Evolutionary conservation across 768 basidiomycete species (phyloP), one percentile per base, ranked within the genome.

Genomic region (Mycena polygramma): DNA sequence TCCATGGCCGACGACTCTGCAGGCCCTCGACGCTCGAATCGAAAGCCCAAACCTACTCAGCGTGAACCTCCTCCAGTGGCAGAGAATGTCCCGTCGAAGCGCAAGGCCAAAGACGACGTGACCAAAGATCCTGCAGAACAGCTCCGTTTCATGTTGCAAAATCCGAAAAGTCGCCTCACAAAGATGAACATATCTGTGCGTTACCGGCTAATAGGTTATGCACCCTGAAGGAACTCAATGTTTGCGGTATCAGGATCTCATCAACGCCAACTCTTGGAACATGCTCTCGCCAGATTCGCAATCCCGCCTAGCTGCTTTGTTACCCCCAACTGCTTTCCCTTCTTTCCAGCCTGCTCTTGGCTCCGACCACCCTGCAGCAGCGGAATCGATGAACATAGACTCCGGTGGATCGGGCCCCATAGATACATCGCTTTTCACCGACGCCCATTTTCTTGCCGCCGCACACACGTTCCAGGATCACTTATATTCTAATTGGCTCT

Each of bases 391-490:
- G 71, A 67, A 73, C 4, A 69, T 76, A 15, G 76, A 79, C 46
- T 48, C 66, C 11, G 20, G 20, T 4, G 26, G 19, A 10, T 65
- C 74, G 11, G 75, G 71, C 14, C 36, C 65, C 39, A 72, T 87
- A 10, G 82, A 86, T 62, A 77, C 77, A 0, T 57, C 79, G 14
- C 66, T 88, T 5, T 88, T 91, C 76, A 85, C 81, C 39, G 88
- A 88, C 61, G 74, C 87, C 2, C 86, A 88, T 73, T 86, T 90
- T 69, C 78, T 88, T 41, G 83, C 88, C 46, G 89, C 88, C 0
- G 81, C 86, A 20, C 85, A 81, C 53, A 89, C 89, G 3, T 89
- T 88, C 66, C 88, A 91, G 75, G 90, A 90, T 73, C 90, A 91
- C 59, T 75, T 91, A 2, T 87, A 79, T 73, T 84, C 85, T 0